Percentiles rank a stretch among this genome's conserved stretches.
Conservation (phyloP, 371 early-diverging fungal species). For the Amoeboaphelidium protococcarum region DNA sequence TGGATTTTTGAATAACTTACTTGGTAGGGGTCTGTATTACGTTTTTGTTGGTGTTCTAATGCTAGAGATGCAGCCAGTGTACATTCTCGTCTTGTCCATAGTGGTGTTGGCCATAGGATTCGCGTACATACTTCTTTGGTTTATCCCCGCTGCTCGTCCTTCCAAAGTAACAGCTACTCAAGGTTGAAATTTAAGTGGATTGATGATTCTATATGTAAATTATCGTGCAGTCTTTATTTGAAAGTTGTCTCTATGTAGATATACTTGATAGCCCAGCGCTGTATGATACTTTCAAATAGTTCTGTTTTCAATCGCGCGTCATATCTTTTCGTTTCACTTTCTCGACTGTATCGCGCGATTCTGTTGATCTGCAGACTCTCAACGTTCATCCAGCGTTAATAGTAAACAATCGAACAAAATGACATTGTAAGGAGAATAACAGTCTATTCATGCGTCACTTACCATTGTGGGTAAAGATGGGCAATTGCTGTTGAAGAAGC, state of each 20-base stretch:
- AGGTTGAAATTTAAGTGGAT: background rate
- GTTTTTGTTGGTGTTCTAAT: background rate
- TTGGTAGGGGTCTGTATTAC: background rate
- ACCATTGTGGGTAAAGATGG: too few species aligned
- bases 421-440: too few species aligned
- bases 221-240: background rate
- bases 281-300: background rate
- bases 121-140: background rate
- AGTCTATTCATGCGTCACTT: too few species aligned
- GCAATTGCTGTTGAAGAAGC: too few species aligned
- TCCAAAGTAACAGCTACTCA: background rate
- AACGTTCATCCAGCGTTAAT: too few species aligned
- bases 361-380: too few species aligned
- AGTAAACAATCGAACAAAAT: too few species aligned
- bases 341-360: background rate
- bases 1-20: background rate
- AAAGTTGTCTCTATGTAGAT: background rate
- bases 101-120: background rate
- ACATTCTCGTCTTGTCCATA: background rate
- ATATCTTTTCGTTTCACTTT: background rate
- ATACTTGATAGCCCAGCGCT: background rate
- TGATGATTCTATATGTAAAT: background rate
- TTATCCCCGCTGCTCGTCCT: background rate
- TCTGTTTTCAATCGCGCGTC: background rate
- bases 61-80: background rate